Base-by-base conservation (phyloP, 345 rosid species). In the Trapa incisa region DNA sequence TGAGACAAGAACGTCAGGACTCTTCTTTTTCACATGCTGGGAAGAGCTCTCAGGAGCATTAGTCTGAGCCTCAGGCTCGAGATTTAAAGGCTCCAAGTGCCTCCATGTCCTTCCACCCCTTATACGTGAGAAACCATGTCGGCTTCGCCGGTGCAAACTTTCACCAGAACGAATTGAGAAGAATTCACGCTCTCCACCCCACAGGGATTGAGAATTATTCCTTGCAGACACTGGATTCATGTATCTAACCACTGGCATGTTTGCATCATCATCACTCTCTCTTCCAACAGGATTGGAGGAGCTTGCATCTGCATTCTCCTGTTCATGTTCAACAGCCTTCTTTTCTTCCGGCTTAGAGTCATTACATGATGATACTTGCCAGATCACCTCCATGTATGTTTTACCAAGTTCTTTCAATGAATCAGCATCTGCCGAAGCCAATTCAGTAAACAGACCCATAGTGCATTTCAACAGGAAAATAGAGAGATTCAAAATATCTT, bases 391-490 rank as follows among this genome's bases (percentile, higher is more conserved):
- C 80, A 77, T 75, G 77, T 93, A 93, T 64, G 82, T 74, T 81
- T 73, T 71, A 68, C 98, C 94, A 74, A 93, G 81, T 77, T 87
- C 90, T 82, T 80, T 93, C 82, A 93, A 69, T 62, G 87, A 85
- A 79, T 90, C 98, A 75, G 92, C 96, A 83, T 93, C 97, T 35
- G 91, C 86, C 67, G 89, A 69, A 68, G 97, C 85, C 79, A 93
- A 71, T 73, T 93, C 98, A 57, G 96, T 79, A 53, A 88, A 81
- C 75, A 93, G 83, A 68, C 87, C 72, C 41, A 81, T 68, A 70
- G 90, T 81, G 65, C 90, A 92, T 77, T 90, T 93, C 87, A 93
- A 78, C 83, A 93, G 72, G 74, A 85, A 88, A 78, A 78, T 87
- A 76, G 84, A 93, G 65, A 93, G 90, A 66, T 83, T 83, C 65